Evolutionary conservation across 2,329 filamentous ascomycete genomes (phyloP).

Genomic region (Hypocreales sp.): DNA sequence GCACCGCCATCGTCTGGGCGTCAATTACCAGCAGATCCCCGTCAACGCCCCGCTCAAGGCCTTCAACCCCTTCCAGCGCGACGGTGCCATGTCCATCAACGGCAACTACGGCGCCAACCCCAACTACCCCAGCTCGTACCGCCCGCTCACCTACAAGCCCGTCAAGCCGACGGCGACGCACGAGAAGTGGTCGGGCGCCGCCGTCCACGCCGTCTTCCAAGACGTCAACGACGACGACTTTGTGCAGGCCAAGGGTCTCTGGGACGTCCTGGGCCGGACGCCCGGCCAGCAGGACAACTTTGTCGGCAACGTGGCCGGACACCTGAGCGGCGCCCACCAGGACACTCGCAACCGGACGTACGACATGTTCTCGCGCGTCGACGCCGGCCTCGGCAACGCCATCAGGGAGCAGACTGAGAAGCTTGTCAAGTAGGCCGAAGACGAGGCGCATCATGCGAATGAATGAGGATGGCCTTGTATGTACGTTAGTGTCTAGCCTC

Average conservation of each 20-base stretch:
- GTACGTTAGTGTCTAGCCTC: too few species aligned
- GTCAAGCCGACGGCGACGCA: slow-evolving; percentile 24
- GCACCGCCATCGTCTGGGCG: slow-evolving; percentile 45
- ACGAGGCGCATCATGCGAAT: too few species aligned
- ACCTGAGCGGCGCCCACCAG: slow-evolving; percentile 35
- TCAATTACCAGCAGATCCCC: slow-evolving; percentile 50
- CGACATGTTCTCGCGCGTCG: slow-evolving; percentile 43
- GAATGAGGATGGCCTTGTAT: too few species aligned
- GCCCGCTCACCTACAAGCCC: slow-evolving; percentile 25
- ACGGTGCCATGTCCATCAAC: slow-evolving; percentile 57
- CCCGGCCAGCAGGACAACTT: slow-evolving; percentile 46
- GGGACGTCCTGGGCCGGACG: slow-evolving; percentile 29
- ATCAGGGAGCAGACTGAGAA: slow-evolving; percentile 39
- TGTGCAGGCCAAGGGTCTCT: slow-evolving; percentile 30
- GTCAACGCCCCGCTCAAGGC: slow-evolving; percentile 40
- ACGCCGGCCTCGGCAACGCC: slow-evolving; percentile 32
- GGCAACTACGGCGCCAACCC: slow-evolving; percentile 45
- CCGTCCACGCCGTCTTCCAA: slow-evolving; percentile 25
- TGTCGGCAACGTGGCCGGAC: slow-evolving; percentile 40
- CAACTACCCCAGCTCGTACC: slow-evolving; percentile 39
- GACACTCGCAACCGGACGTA: slow-evolving; percentile 43
- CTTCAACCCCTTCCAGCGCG: slow-evolving; percentile 57
- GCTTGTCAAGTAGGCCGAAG: slow-evolving; percentile 15
- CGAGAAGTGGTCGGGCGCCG: slow-evolving; percentile 30
- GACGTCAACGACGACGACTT: slow-evolving; percentile 33